These are phyloP conservation scores for Lachnellula hyalina DNA, from an alignment of 2,329 filamentous ascomycete species.

Conservation along the genomic window DNA sequence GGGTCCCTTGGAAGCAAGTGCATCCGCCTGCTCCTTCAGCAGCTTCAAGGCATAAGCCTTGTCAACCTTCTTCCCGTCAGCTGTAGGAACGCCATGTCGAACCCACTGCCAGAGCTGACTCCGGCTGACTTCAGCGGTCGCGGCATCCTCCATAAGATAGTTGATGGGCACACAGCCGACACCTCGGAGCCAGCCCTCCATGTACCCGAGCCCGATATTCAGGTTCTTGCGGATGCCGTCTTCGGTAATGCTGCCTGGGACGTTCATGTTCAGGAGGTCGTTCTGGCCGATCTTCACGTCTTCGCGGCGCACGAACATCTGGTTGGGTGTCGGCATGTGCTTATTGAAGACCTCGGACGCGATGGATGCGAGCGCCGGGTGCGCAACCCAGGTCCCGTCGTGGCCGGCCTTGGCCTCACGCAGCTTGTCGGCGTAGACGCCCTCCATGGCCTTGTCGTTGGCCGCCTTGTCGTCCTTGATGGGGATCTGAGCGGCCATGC, in stretches of 20 bases:
- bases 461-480: constrained; percentile 91
- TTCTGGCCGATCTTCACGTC: constrained; percentile 82
- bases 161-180: constrained; percentile 97
- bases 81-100: constrained; percentile 65
- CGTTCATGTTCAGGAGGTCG: constrained; percentile 96
- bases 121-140: constrained; percentile 91
- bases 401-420: constrained; percentile 93
- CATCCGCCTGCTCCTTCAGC: constrained; percentile 77
- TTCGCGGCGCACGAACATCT: constrained; percentile 84
- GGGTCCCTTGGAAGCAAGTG: constrained; percentile 66
- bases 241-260: constrained; percentile 87
- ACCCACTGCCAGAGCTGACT: constrained; percentile 97
- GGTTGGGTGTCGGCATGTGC: constrained; percentile 98
- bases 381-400: constrained; percentile 95
- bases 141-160: constrained; percentile 97
- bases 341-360: constrained; percentile 94
- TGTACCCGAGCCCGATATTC: constrained; percentile 93
- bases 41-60: constrained; percentile 86
- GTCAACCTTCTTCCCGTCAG: constrained; percentile 87
- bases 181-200: constrained; percentile 96
- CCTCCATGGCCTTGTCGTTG: constrained; percentile 92
- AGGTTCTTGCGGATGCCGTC: constrained; percentile 96
- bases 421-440: constrained; percentile 89
- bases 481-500: constrained; percentile 98
- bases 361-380: constrained; percentile 84